Conservation (phyloP, 2,329 filamentous ascomycete genomes). For the Dothidotthia symphoricarpi region DNA sequence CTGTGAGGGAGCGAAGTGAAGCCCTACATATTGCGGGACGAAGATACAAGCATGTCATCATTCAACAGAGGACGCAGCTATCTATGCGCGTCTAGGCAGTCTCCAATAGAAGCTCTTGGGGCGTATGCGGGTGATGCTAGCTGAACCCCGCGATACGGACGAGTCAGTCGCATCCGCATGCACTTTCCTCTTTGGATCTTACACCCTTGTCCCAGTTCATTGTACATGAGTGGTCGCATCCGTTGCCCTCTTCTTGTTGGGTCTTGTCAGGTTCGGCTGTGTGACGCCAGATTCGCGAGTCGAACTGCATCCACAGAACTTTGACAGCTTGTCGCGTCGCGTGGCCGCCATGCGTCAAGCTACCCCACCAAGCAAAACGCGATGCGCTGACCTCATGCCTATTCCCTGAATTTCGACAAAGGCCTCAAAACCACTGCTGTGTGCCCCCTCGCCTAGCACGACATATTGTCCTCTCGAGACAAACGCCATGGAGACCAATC, state of each 20-base stretch:
- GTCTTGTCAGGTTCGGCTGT: not conserved
- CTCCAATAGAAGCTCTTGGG: constrained; percentile 14
- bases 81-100: no score
- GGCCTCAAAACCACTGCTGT: not conserved
- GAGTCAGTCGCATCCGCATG: constrained; percentile 19
- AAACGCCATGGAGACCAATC: constrained; percentile 22
- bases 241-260: not conserved
- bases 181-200: constrained; percentile 25
- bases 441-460: no score
- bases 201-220: constrained; percentile 8
- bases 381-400: not conserved
- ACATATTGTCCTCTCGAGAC: no score
- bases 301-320: not conserved
- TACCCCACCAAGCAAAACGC: constrained; percentile 13
- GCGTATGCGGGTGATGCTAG: no score
- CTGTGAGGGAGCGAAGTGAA: constrained; percentile 7
- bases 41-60: constrained; percentile 24
- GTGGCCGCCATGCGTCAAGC: constrained; percentile 4
- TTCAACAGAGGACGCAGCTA: constrained; percentile 16
- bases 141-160: constrained; percentile 26
- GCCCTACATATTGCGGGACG: constrained; percentile 20
- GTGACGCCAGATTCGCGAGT: constrained; percentile 2
- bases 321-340: constrained; percentile 7
- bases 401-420: not conserved
- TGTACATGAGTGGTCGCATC: not conserved